Evolutionary conservation across 2,329 filamentous ascomycete genomes (phyloP).

Genomic region (Byssothecium circinans): DNA sequence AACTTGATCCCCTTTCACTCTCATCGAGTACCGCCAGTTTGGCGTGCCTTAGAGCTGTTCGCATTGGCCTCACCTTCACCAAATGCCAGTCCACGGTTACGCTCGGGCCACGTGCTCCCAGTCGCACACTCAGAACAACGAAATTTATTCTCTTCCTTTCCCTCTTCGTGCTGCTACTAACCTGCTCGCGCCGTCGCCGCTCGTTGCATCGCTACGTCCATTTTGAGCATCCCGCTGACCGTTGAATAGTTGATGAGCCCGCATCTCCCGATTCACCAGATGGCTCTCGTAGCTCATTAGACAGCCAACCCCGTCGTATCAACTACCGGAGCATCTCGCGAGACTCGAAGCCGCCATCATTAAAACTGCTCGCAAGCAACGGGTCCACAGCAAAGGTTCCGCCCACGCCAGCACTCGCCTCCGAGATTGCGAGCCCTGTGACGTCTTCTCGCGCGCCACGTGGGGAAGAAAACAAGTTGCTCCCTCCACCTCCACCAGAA

Average conservation of each 20-base stretch:
- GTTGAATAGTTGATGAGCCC: conserved; percentile 21
- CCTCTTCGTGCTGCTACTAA: background rate
- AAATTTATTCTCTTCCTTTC: background rate
- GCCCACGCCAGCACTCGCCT: conserved; percentile 22
- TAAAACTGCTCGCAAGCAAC: conserved; percentile 40
- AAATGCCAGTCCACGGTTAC: background rate
- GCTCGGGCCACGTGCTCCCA: background rate
- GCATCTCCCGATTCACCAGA: conserved; percentile 16
- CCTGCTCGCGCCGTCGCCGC: background rate
- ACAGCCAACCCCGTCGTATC: conserved; percentile 28
- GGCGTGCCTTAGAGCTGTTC: background rate
- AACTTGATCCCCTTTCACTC: conserved; percentile 6
- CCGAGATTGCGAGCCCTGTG: conserved; percentile 3
- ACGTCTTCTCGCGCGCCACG: conserved; percentile 12
- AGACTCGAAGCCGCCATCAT: conserved; percentile 37
- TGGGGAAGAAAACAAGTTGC: conserved; percentile 27
- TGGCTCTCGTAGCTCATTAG: conserved; percentile 22
- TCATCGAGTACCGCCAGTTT: background rate
- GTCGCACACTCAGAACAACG: background rate
- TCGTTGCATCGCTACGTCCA: background rate
- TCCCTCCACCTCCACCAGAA: conserved; percentile 31
- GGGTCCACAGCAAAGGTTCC: conserved; percentile 41
- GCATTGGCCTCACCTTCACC: background rate
- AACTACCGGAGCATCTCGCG: conserved; percentile 38
- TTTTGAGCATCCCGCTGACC: background rate